Percentiles rank a stretch among this genome's conserved stretches.
Evolutionary conservation across 2,329 filamentous ascomycete species (phyloP).

Genomic region (Curvularia sp.): DNA sequence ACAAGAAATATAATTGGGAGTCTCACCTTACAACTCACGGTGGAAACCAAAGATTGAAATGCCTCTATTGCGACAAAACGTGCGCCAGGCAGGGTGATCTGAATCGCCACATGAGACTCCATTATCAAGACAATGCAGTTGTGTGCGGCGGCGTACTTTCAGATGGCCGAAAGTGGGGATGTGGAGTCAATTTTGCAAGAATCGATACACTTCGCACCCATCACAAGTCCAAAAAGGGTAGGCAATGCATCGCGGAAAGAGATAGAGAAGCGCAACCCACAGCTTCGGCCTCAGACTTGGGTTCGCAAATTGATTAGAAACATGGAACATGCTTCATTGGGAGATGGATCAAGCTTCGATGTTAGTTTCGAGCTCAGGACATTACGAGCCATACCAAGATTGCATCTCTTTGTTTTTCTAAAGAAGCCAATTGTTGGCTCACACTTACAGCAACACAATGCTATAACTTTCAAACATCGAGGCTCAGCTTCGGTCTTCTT

Average conservation of each 20-base stretch:
- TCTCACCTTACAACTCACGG: constrained; percentile 20
- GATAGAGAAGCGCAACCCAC: constrained; percentile 1
- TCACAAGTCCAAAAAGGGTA: constrained; percentile 17
- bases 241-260: constrained; percentile 12
- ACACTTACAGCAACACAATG: no score
- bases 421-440: neutral
- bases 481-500: neutral
- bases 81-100: neutral
- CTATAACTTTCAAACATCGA: neutral
- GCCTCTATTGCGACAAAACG: constrained; percentile 1
- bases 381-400: neutral
- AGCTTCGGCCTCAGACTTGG: neutral
- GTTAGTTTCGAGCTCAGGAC: neutral
- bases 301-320: neutral
- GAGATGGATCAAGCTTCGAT: neutral
- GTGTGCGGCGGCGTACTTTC: constrained; percentile 16
- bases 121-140: constrained; percentile 4
- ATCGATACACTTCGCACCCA: constrained; percentile 20
- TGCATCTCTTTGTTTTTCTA: no score
- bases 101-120: constrained; percentile 12
- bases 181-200: constrained; percentile 20
- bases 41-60: constrained; percentile 2
- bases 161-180: constrained; percentile 21
- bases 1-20: constrained; percentile 19
- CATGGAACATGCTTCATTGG: neutral